Percentiles rank a stretch among this genome's conserved stretches.
These are phyloP conservation scores for Neofusicoccum cordaticola DNA, from an alignment of 2,329 filamentous ascomycete genomes.

Conservation along the genomic window DNA sequence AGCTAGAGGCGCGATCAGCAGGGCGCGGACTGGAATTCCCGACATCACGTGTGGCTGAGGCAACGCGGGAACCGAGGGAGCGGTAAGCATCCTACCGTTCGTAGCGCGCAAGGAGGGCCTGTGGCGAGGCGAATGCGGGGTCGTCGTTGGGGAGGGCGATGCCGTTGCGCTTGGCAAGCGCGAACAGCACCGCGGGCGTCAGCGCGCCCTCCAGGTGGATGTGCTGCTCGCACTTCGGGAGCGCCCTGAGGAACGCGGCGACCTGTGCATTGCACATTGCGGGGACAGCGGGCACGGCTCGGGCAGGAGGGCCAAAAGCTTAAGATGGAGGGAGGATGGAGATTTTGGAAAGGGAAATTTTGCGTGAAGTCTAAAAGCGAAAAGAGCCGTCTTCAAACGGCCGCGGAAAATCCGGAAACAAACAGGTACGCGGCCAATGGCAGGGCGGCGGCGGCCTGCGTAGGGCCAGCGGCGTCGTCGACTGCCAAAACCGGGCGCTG, in stretches of 20 bases:
- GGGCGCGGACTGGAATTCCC: conserved; percentile 1
- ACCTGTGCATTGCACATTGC: conserved; percentile 56
- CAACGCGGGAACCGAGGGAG: neutral
- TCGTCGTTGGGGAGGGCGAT: conserved; percentile 58
- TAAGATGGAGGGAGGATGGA: neutral
- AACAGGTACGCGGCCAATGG: conserved; percentile 2
- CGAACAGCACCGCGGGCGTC: conserved; percentile 67
- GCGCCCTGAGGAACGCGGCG: conserved; percentile 59
- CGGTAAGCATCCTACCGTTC: conserved; percentile 31
- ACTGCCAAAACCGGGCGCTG: neutral
- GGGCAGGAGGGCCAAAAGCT: neutral
- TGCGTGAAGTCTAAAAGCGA: neutral
- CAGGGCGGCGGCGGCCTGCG: neutral
- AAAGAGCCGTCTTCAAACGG: conserved; percentile 1
- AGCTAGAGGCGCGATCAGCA: conserved; percentile 34
- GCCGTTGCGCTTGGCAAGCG: conserved; percentile 64
- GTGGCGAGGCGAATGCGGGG: conserved; percentile 60
- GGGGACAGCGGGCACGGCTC: neutral
- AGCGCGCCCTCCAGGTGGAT: conserved; percentile 77
- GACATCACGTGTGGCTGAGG: neutral
- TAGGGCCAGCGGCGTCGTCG: neutral
- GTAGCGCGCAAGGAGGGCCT: conserved; percentile 62
- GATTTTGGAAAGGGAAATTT: neutral
- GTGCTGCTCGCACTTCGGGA: conserved; percentile 81
- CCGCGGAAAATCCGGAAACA: conserved; percentile 1